These are phyloP conservation scores for Chlorella sp. DNA, from an alignment of 139 green algal species.

Conservation along the genomic window DNA sequence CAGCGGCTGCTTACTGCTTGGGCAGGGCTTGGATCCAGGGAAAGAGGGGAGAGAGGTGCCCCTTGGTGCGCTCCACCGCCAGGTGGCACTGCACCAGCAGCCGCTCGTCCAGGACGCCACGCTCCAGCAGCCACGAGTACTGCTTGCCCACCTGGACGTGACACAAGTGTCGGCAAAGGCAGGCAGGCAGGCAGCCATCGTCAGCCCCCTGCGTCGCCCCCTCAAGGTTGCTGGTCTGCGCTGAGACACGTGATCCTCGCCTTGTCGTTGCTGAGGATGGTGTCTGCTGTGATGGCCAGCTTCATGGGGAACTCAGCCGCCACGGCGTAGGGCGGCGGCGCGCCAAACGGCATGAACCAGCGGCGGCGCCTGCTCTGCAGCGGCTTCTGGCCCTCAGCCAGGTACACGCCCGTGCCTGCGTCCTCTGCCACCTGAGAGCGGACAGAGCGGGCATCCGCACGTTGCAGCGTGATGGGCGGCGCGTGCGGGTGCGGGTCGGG, in stretches of 20 bases:
- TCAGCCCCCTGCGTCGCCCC: too few species aligned
- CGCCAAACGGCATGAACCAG: slow-evolving; percentile 1
- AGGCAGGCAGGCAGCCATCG: too few species aligned
- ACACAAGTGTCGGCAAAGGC: too few species aligned
- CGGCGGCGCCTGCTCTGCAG: neutral
- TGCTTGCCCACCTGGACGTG: neutral
- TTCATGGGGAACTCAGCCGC: neutral
- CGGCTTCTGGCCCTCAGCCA: neutral
- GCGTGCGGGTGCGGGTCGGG: too few species aligned
- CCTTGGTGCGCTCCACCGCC: slow-evolving; percentile 44
- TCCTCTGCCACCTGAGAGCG: neutral
- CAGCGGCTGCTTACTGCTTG: neutral
- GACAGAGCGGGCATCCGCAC: too few species aligned
- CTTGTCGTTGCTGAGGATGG: neutral
- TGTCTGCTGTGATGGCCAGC: neutral
- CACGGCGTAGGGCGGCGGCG: neutral
- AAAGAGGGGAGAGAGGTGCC: slow-evolving; percentile 11
- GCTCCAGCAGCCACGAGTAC: slow-evolving; percentile 30
- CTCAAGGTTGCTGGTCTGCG: too few species aligned
- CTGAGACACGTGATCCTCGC: neutral
- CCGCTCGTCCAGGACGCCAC: slow-evolving; percentile 52
- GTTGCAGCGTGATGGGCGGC: too few species aligned
- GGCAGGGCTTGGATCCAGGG: slow-evolving; percentile 32
- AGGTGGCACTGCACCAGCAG: slow-evolving; percentile 53
- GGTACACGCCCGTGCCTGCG: neutral